Conservation (phyloP, 768 basidiomycete species). For the Inosperma sp. region DNA sequence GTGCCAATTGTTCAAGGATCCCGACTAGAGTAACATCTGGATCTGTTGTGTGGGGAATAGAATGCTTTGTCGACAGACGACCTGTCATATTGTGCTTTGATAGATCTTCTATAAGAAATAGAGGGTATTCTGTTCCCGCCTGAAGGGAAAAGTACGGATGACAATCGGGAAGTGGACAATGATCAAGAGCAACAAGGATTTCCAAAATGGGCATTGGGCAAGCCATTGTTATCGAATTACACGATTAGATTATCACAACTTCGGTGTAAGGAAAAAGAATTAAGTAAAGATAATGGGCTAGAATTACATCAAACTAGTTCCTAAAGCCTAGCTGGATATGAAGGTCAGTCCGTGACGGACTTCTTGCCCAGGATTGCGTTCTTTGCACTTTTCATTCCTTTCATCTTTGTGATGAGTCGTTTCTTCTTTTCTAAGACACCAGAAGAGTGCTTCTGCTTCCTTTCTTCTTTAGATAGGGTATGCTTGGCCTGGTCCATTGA, state of each 20-base stretch:
- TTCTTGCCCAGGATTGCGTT: conserved; percentile 52
- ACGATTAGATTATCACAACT: no score
- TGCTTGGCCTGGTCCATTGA: conserved; percentile 15
- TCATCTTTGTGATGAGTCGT: conserved; percentile 34
- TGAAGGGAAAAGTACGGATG: no score
- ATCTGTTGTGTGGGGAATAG: conserved; percentile 48
- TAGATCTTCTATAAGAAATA: not conserved
- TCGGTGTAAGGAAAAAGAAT: no score
- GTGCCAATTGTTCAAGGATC: conserved; percentile 55
- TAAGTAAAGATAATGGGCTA: no score
- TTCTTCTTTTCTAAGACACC: conserved; percentile 57
- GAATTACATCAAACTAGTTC: no score
- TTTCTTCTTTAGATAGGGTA: conserved; percentile 33
- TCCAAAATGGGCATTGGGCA: no score
- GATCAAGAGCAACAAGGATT: no score
- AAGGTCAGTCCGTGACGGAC: conserved; percentile 27
- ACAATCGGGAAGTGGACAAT: no score
- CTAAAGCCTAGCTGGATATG: conserved; percentile 20
- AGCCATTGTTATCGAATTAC: no score
- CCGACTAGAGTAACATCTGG: conserved; percentile 47
- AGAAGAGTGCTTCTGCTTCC: conserved; percentile 49
- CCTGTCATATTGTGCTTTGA: conserved; percentile 23
- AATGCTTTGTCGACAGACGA: conserved; percentile 44
- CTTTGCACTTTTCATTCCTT: conserved; percentile 51
- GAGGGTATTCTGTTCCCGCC: not conserved